Conservation (phyloP, 2,329 filamentous ascomycete genomes). For the Aspergillus candidus region DNA sequence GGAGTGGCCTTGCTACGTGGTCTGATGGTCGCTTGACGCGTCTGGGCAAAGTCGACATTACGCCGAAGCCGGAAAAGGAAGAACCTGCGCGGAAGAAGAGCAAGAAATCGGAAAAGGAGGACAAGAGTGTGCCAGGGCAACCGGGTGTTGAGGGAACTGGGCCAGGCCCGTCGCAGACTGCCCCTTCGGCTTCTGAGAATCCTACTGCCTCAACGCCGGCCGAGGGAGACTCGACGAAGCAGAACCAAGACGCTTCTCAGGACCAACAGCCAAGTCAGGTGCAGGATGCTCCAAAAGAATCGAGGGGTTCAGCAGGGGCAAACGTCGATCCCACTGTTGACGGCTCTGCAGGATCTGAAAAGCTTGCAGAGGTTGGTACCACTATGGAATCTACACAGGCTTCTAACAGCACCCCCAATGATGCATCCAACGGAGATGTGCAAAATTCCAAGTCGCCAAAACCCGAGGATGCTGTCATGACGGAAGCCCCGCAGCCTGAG, state of each 20-base stretch:
- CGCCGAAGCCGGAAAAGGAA: slow-evolving; percentile 34
- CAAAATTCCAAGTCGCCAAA: slow-evolving; percentile 1
- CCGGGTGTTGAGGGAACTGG: slow-evolving; percentile 10
- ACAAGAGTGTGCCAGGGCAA: slow-evolving; percentile 18
- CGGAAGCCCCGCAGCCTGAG: neutral
- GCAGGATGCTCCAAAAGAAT: neutral
- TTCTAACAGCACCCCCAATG: neutral
- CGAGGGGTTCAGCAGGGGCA: no score
- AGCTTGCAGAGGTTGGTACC: neutral
- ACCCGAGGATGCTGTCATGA: neutral
- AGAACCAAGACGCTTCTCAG: slow-evolving; percentile 4
- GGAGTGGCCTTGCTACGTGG: slow-evolving; percentile 86
- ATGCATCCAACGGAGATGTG: slow-evolving; percentile 1
- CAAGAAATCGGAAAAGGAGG: slow-evolving; percentile 27
- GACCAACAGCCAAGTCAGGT: slow-evolving; percentile 1
- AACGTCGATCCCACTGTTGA: no score
- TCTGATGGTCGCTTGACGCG: slow-evolving; percentile 67
- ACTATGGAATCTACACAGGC: neutral
- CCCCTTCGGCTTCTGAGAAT: slow-evolving; percentile 5
- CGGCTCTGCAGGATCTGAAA: neutral
- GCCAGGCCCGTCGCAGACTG: slow-evolving; percentile 7
- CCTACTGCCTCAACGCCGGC: slow-evolving; percentile 5
- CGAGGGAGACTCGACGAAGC: slow-evolving; percentile 7
- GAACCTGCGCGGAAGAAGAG: slow-evolving; percentile 43
- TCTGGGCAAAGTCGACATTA: slow-evolving; percentile 57